These are phyloP conservation scores for Fusarium devonianum DNA, from an alignment of 2,329 filamentous ascomycete species.

Conservation along the genomic window DNA sequence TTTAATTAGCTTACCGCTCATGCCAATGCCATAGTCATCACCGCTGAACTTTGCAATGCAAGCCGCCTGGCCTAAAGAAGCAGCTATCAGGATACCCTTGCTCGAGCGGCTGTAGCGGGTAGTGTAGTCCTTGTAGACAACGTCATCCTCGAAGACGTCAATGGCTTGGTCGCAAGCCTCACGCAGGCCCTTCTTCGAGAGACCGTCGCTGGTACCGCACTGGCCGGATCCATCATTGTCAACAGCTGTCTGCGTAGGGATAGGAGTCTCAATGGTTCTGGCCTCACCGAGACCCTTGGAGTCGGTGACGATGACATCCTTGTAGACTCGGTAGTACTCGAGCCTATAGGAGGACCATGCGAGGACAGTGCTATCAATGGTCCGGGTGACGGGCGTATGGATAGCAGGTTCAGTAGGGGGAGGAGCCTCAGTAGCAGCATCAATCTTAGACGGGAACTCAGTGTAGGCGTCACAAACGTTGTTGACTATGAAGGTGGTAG, in stretches of 20 bases:
- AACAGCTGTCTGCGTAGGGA: constrained; percentile 14
- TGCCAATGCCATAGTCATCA: constrained; percentile 25
- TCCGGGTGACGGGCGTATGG: not conserved
- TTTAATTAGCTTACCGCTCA: constrained; percentile 11
- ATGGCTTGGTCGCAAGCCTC: constrained; percentile 18
- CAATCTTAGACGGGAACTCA: not conserved
- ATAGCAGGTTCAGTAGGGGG: not conserved
- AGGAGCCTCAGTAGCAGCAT: not conserved
- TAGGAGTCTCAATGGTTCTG: constrained; percentile 7
- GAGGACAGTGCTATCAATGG: constrained; percentile 10
- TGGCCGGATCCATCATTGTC: constrained; percentile 16
- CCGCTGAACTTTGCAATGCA: constrained; percentile 22
- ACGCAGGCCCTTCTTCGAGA: constrained; percentile 9
- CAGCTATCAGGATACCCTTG: constrained; percentile 7
- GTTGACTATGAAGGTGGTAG: not conserved
- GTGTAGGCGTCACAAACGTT: not conserved
- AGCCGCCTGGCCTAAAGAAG: constrained; percentile 2
- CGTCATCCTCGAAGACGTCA: constrained; percentile 6
- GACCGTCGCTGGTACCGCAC: constrained; percentile 13
- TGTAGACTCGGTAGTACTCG: not conserved
- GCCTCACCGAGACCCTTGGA: not conserved
- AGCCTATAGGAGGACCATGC: constrained; percentile 9
- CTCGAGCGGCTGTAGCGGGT: constrained; percentile 11
- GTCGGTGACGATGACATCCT: not conserved
- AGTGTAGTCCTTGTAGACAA: constrained; percentile 13